Conservation (phyloP, 257 asterid genomes). For the Prunella vulgaris region DNA sequence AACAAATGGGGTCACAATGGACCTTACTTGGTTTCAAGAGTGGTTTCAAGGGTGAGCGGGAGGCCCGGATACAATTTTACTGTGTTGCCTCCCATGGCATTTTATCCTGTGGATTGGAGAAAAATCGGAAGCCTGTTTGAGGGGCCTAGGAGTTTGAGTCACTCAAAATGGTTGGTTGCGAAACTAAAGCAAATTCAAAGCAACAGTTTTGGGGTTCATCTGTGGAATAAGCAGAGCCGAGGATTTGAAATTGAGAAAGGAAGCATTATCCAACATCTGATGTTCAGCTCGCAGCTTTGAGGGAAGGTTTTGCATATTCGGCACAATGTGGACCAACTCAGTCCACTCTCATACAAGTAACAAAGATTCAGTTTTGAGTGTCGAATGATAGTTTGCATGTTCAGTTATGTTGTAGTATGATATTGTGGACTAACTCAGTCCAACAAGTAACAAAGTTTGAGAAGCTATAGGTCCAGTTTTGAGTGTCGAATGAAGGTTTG, state of each 20-base stretch:
- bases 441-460: too few species aligned
- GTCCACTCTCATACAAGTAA: too few species aligned
- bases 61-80: constrained; percentile 62
- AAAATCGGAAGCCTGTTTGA: constrained; percentile 52
- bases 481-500: too few species aligned
- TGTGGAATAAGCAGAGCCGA: constrained; percentile 92
- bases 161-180: constrained; percentile 53
- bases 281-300: too few species aligned
- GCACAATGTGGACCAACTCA: too few species aligned
- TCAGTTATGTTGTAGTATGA: too few species aligned
- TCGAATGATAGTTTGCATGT: too few species aligned
- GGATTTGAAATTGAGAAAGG: constrained; percentile 51
- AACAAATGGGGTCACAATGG: constrained; percentile 98
- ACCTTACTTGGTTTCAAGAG: constrained; percentile 89
- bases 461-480: too few species aligned
- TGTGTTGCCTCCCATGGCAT: constrained; percentile 64
- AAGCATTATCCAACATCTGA: constrained; percentile 56
- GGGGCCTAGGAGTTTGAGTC: constrained; percentile 49
- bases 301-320: too few species aligned
- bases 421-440: too few species aligned
- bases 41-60: constrained; percentile 53
- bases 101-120: constrained; percentile 94
- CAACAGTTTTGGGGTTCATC: constrained; percentile 60
- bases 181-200: constrained; percentile 55
- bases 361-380: too few species aligned